phyloP scores from a whole-genome alignment of 2,329 filamentous ascomycete species.

The Calonectria naviculata region DNA sequence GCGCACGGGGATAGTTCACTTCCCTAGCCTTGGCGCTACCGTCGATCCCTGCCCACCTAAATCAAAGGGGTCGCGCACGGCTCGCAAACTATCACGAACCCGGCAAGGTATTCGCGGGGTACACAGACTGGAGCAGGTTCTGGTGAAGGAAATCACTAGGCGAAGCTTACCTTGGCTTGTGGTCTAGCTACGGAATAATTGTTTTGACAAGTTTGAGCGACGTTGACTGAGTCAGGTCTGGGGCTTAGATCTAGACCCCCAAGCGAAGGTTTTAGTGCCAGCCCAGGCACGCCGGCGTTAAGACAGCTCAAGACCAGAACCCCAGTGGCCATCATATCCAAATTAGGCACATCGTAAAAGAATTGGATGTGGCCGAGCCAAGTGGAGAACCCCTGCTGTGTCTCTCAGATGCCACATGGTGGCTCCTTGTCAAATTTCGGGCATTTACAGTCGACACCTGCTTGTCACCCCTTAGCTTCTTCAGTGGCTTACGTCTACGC shows the following conservation, averaged over 20 bases:
- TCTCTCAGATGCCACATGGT: not conserved
- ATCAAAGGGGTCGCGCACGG: not conserved
- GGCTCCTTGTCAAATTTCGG: not conserved
- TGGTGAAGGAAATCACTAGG: not conserved
- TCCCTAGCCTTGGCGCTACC: constrained; percentile 23
- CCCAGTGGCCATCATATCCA: not conserved
- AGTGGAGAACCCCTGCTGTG: not conserved
- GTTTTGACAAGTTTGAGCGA: not conserved
- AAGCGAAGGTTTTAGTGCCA: not conserved
- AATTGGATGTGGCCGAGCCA: not conserved
- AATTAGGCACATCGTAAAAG: not conserved
- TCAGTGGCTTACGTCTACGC: not conserved
- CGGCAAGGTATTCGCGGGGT: not conserved
- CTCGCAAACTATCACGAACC: not conserved
- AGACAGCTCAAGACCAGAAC: not conserved
- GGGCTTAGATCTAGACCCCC: not conserved
- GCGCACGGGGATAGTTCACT: not conserved
- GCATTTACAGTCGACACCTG: not conserved
- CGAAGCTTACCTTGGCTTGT: not conserved
- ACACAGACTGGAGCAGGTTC: not conserved
- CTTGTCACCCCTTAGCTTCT: not conserved
- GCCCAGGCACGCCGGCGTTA: not conserved
- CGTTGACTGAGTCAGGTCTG: not conserved
- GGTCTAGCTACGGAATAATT: not conserved
- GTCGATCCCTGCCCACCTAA: constrained; percentile 15